Evolutionary conservation across 2,329 filamentous ascomycete genomes (phyloP).

Genomic region (Didymella lethalis): DNA sequence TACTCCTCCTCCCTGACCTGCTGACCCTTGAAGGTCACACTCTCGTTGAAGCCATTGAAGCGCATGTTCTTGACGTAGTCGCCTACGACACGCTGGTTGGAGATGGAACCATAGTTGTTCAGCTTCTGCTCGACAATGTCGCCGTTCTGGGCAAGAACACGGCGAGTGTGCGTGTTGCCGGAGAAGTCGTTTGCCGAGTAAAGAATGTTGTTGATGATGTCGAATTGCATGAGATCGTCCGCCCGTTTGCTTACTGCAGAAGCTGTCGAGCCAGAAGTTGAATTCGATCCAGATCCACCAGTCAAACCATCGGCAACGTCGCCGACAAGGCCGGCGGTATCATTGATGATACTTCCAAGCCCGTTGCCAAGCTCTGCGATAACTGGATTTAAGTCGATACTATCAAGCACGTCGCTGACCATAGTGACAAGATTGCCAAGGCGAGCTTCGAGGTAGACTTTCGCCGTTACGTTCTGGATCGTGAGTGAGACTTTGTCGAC

Average conservation of each 20-base stretch:
- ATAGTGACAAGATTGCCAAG: slow-evolving; percentile 67
- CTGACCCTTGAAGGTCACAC: slow-evolving; percentile 52
- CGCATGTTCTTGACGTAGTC: slow-evolving; percentile 62
- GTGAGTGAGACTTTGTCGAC: slow-evolving; percentile 64
- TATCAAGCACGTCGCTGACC: slow-evolving; percentile 65
- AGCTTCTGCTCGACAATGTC: slow-evolving; percentile 63
- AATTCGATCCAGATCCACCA: slow-evolving; percentile 11
- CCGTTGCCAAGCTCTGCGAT: slow-evolving; percentile 63
- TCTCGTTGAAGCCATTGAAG: slow-evolving; percentile 61
- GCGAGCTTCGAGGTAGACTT: slow-evolving; percentile 66
- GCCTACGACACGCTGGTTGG: slow-evolving; percentile 56
- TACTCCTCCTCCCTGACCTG: slow-evolving; percentile 62
- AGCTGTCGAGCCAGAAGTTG: slow-evolving; percentile 19
- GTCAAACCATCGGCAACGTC: slow-evolving; percentile 31
- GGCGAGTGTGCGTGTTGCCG: slow-evolving; percentile 63
- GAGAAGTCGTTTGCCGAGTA: slow-evolving; percentile 68
- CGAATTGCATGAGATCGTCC: slow-evolving; percentile 52
- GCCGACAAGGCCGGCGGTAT: slow-evolving; percentile 38
- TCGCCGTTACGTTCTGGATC: slow-evolving; percentile 67
- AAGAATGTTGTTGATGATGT: slow-evolving; percentile 65
- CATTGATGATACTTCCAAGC: slow-evolving; percentile 59
- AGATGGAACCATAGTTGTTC: slow-evolving; percentile 62
- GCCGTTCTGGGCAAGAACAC: slow-evolving; percentile 64
- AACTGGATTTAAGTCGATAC: slow-evolving; percentile 68
- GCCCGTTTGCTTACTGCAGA: slow-evolving; percentile 37